These are phyloP conservation scores for Nelumbo lutea DNA, from an alignment of 164 flowering plant species.

Conservation along the genomic window DNA sequence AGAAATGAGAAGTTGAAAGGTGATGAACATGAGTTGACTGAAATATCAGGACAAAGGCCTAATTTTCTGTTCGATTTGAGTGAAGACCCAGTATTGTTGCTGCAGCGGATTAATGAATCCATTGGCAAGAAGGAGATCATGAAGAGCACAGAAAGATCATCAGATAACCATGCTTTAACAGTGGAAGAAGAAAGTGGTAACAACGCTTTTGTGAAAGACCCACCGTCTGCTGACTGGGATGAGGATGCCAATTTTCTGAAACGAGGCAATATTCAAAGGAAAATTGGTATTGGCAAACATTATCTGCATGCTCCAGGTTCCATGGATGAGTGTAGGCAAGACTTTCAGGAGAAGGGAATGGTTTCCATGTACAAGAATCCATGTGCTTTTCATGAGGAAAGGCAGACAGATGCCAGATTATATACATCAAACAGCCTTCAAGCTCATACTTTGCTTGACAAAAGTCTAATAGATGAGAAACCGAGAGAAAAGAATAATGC, in stretches of 20 bases:
- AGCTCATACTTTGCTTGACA: constrained; percentile 17
- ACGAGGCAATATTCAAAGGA: constrained; percentile 11
- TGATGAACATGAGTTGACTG: constrained; percentile 15
- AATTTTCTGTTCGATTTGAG: constrained; percentile 19
- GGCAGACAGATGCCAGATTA: constrained; percentile 4
- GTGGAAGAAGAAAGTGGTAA: constrained; percentile 10
- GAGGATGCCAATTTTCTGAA: constrained; percentile 24
- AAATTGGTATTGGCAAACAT: constrained; percentile 12
- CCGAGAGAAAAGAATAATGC: constrained; percentile 13
- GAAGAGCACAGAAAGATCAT: constrained; percentile 10
- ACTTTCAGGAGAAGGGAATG: constrained; percentile 45
- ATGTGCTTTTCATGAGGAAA: constrained; percentile 13
- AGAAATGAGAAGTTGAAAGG: constrained; percentile 32
- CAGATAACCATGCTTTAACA: constrained; percentile 17
- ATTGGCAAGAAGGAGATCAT: constrained; percentile 25
- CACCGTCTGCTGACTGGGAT: constrained; percentile 16
- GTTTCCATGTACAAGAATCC: constrained; percentile 20
- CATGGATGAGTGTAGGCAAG: constrained; percentile 15
- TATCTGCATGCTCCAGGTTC: constrained; percentile 2
- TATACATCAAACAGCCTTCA: constrained; percentile 6
- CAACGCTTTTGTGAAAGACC: constrained; percentile 23
- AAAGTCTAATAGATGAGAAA: constrained; percentile 21
- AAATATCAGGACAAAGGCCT: constrained; percentile 7
- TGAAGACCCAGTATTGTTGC: constrained; percentile 43
- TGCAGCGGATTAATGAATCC: constrained; percentile 40